Base-by-base conservation (phyloP, 495 filamentous ascomycete genomes). In the Pseudevernia furfuracea region DNA sequence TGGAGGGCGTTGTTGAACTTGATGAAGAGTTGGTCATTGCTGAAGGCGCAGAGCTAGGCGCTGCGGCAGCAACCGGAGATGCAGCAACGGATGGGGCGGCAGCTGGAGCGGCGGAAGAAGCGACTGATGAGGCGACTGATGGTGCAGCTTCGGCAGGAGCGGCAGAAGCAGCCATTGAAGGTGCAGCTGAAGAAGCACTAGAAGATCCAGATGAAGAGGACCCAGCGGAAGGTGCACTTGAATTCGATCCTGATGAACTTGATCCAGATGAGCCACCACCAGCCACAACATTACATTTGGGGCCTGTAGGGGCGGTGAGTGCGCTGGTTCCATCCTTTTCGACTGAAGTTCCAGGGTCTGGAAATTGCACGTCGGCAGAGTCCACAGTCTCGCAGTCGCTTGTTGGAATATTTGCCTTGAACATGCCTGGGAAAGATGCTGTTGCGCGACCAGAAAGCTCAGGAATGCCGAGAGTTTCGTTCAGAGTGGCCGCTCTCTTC, bases 401-500 rank as follows among this genome's bases (percentile, higher is more conserved):
- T 15, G 59, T 69, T 14, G 71, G 70, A 37, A 87, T 73, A 60
- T 89, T 88, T 62, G 85, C 85, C 9, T 79, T 70, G 71, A 86
- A 88, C 61, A 88, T 74, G 10, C 78, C 72, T 0, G 87, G 87
- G 37, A 66, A 69, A 23, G 56, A 56, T 21, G 67, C 1, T 4
- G 59, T 57, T 4, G 61, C 65, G 28, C 69, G 69, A 55, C 59
- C 59, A 14, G 36, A 19, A n/a, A 71, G 59, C 12, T 66, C 60
- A 4, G 61, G 58, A 6, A 58, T 32, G 48, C 2, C 63, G 4
- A 39, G 38, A 2, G 55, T 63, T 12, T 58, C 62, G 25, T 58
- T 65, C 12, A 21, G 7, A 17, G 59, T 32, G 37, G 44, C 19
- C 9, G 65, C 53, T 37, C 79, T 74, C 74, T 80, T 81, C 28